Evolutionary conservation across 805 yeast genomes (phyloP).

Genomic region (Candida hispaniensis): DNA sequence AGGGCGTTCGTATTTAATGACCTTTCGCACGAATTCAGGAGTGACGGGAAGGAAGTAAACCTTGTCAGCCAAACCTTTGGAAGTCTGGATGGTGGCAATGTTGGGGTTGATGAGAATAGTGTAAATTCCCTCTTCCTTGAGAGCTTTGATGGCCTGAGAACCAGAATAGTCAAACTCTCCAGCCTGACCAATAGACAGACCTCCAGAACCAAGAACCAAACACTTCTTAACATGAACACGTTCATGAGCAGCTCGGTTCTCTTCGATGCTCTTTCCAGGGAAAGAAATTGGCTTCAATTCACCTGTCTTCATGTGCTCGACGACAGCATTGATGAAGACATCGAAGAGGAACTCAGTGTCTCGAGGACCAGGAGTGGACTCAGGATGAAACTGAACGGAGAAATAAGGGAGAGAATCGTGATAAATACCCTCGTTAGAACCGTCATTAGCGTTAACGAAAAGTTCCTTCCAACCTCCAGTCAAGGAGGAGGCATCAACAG

Average conservation of each 20-base stretch:
- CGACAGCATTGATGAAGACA: conserved; percentile 74
- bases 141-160: conserved; percentile 96
- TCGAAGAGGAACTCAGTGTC: conserved; percentile 97
- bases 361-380: conserved; percentile 98
- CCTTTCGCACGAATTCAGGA: conserved; percentile 92
- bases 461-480: conserved; percentile 80
- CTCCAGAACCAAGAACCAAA: conserved; percentile 93
- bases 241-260: conserved; percentile 67
- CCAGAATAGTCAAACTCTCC: conserved; percentile 99
- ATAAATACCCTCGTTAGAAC: conserved; percentile 97
- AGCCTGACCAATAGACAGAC: conserved; percentile 96
- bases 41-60: conserved; percentile 97
- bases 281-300: conserved; percentile 62
- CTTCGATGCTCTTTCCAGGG: conserved; percentile 80
- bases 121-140: conserved; percentile 95
- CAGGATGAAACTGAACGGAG: conserved; percentile 99
- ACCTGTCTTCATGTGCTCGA: conserved; percentile 38
- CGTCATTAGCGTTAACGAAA: conserved; percentile 92
- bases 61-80: conserved; percentile 95
- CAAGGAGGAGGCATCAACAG: conserved; percentile 77
- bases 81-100: conserved; percentile 96
- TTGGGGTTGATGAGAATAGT: conserved; percentile 94
- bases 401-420: conserved; percentile 78
- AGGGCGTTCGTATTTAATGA: conserved; percentile 88
- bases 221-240: conserved; percentile 80